These are phyloP conservation scores for Candida anglica DNA, from an alignment of 805 yeast genomes.

Conservation along the genomic window DNA sequence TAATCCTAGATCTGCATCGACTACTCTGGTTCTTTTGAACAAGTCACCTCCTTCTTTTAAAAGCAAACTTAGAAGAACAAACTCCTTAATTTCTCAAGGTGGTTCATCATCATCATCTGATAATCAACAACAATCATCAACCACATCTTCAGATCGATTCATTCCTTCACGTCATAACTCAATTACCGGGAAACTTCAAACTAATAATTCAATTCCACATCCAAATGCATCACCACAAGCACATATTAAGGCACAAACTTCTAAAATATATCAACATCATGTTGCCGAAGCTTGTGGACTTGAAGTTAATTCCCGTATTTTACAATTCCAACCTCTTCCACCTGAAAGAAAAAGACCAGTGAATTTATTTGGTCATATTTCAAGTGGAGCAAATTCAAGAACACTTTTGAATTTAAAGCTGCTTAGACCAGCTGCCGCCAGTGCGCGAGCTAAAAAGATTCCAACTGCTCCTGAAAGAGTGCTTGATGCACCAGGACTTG, in stretches of 20 bases:
- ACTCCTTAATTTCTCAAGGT: conserved; percentile 24
- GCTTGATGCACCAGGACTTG: conserved; percentile 91
- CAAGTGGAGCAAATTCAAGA: conserved; percentile 15
- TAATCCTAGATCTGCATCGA: conserved; percentile 22
- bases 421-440: conserved; percentile 48
- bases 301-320: conserved; percentile 73
- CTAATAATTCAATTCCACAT: conserved; percentile 28
- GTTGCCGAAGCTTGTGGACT: conserved; percentile 96
- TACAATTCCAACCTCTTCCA: conserved; percentile 83
- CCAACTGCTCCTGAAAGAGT: conserved; percentile 90
- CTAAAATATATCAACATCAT: conserved; percentile 63
- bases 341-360: conserved; percentile 53
- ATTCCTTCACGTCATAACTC: conserved; percentile 42
- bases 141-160: conserved; percentile 34
- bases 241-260: conserved; percentile 51
- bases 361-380: conserved; percentile 25
- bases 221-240: conserved; percentile 51
- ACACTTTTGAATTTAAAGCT: conserved; percentile 24
- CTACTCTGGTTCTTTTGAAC: conserved; percentile 13
- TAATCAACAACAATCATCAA: conserved; percentile 18
- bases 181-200: conserved; percentile 33
- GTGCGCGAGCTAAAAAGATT: conserved; percentile 69
- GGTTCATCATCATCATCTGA: conserved; percentile 25
- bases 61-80: conserved; percentile 28
- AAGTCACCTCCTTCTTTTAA: conserved; percentile 17